A percentile compares a stretch with the other conserved stretches of the same genome.
Conservation (phyloP, 1,139 yeast species). For the Candida glucosophila region DNA sequence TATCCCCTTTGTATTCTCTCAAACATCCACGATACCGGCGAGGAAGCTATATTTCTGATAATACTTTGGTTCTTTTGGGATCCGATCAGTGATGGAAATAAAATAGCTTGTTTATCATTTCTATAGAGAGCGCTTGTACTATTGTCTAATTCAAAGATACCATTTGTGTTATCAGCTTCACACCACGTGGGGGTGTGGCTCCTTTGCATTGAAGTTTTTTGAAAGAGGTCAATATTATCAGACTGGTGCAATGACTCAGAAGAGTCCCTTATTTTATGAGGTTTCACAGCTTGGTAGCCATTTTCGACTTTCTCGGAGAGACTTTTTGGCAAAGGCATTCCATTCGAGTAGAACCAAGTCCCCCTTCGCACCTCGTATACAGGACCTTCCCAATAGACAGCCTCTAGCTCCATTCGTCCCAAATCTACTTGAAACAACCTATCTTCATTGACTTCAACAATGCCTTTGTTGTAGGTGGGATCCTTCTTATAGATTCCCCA, state of each 20-base stretch:
- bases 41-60: slow-evolving; percentile 29
- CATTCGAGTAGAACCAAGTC: slow-evolving; percentile 64
- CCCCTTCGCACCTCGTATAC: slow-evolving; percentile 78
- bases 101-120: slow-evolving; percentile 24
- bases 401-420: slow-evolving; percentile 41
- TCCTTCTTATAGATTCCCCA: slow-evolving; percentile 17
- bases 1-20: slow-evolving; percentile 32
- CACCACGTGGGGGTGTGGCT: slow-evolving; percentile 8
- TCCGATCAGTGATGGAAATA: slow-evolving; percentile 28
- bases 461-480: slow-evolving; percentile 2
- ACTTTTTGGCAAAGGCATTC: slow-evolving; percentile 47
- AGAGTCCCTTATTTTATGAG: slow-evolving; percentile 6
- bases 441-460: slow-evolving; percentile 71
- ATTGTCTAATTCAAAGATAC: neutral
- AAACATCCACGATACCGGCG: slow-evolving; percentile 25
- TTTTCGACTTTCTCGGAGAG: slow-evolving; percentile 54
- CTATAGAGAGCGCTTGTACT: slow-evolving; percentile 14
- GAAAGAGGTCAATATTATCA: slow-evolving; percentile 5
- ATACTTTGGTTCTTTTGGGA: slow-evolving; percentile 29
- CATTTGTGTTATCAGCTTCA: slow-evolving; percentile 3
- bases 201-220: slow-evolving; percentile 2
- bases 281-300: slow-evolving; percentile 33
- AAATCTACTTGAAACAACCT: slow-evolving; percentile 67
- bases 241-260: slow-evolving; percentile 3
- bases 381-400: slow-evolving; percentile 90